phyloP scores from a whole-genome alignment of 345 rosid species.

The Lumnitzera racemosa region DNA sequence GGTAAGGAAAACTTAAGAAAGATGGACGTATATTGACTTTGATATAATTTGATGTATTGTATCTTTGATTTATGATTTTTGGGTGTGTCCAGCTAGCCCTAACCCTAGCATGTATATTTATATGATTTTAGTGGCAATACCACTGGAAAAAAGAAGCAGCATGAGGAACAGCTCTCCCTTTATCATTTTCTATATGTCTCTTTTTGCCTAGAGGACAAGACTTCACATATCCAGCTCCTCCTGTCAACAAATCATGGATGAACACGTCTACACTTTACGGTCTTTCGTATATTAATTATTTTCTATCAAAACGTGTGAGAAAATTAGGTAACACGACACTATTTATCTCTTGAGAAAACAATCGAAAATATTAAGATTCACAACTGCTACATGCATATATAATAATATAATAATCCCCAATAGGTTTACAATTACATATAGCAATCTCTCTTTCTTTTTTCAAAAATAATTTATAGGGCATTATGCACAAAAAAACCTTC shows the following conservation, averaged over 20 bases:
- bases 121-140: slow-evolving; percentile 18
- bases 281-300: not conserved
- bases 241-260: slow-evolving; percentile 21
- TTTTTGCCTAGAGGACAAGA: slow-evolving; percentile 15
- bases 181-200: slow-evolving; percentile 27
- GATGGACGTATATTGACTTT: slow-evolving; percentile 12
- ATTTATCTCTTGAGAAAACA: no score
- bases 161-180: slow-evolving; percentile 16
- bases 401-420: no score
- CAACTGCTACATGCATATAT: no score
- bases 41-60: not conserved
- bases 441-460: no score
- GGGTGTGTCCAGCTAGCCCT: slow-evolving; percentile 34
- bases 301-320: slow-evolving; percentile 1
- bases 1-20: slow-evolving; percentile 3
- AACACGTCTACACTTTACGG: slow-evolving; percentile 9
- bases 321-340: slow-evolving; percentile 3
- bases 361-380: no score
- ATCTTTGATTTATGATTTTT: slow-evolving; percentile 1
- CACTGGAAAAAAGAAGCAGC: slow-evolving; percentile 12
- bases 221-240: slow-evolving; percentile 13
- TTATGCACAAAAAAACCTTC: no score
- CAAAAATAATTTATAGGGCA: no score
- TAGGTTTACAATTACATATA: no score
- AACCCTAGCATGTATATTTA: slow-evolving; percentile 39